Conservation (phyloP, 495 filamentous ascomycete genomes). For the Pseudoneurospora amorphoporcata region DNA sequence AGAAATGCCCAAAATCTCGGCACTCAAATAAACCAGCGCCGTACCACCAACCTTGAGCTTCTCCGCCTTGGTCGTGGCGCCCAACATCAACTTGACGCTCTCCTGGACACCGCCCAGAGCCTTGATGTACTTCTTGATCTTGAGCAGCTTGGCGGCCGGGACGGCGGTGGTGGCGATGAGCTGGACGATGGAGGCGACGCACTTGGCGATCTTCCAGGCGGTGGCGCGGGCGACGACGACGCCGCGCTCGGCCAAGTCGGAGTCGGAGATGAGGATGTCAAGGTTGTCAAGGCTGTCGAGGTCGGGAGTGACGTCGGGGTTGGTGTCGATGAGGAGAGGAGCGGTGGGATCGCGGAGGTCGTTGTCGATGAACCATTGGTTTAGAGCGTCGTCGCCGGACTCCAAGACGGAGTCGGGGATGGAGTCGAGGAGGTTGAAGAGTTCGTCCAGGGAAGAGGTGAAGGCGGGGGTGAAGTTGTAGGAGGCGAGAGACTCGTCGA, state of each 20-base stretch:
- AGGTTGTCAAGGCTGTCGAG: background rate
- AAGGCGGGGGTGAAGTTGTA: constrained; percentile 8
- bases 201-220: constrained; percentile 9
- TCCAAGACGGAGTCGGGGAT: constrained; percentile 14
- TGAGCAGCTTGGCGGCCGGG: constrained; percentile 13
- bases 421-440: constrained; percentile 5
- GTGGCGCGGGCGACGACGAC: constrained; percentile 1
- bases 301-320: background rate
- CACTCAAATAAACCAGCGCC: constrained; percentile 4
- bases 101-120: constrained; percentile 11
- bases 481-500: constrained; percentile 1
- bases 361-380: constrained; percentile 10
- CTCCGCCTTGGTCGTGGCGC: constrained; percentile 8
- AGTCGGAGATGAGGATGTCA: background rate
- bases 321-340: background rate
- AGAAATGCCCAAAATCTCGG: constrained; percentile 9
- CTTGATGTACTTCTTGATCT: constrained; percentile 18
- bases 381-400: constrained; percentile 9
- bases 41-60: constrained; percentile 10
- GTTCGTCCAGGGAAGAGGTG: constrained; percentile 6
- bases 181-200: constrained; percentile 8
- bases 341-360: constrained; percentile 1
- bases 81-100: constrained; percentile 12
- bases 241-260: background rate
- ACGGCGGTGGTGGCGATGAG: constrained; percentile 8